phyloP scores from a whole-genome alignment of 768 basidiomycete species.

The Mycena amicta region DNA sequence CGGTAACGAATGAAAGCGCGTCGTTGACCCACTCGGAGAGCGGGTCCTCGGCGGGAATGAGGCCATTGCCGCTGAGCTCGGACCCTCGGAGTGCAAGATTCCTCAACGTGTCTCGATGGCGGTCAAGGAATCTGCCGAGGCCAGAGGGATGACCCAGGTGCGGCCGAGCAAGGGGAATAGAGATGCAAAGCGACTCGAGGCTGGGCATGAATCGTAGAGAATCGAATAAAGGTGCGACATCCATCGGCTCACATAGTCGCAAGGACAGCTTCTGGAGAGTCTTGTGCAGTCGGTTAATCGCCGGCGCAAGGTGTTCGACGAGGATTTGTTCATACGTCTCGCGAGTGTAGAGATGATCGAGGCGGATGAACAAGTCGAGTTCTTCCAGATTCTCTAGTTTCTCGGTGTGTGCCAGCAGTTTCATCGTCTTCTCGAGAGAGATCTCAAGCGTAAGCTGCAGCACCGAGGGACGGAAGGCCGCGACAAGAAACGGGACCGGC shows the following conservation, averaged over 20 bases:
- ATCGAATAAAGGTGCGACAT: slow-evolving; percentile 44
- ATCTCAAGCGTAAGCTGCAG: slow-evolving; percentile 46
- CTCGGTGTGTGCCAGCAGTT: slow-evolving; percentile 35
- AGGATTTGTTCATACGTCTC: slow-evolving; percentile 34
- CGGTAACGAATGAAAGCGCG: slow-evolving; percentile 30
- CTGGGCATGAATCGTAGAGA: slow-evolving; percentile 34
- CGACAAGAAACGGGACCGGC: slow-evolving; percentile 36
- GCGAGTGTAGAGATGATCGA: slow-evolving; percentile 32
- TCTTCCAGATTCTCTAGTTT: slow-evolving; percentile 39
- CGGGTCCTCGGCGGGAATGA: slow-evolving; percentile 33
- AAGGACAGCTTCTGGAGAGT: slow-evolving; percentile 43
- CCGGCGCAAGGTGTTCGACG: slow-evolving; percentile 39
- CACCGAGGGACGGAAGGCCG: slow-evolving; percentile 39
- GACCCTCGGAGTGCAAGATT: slow-evolving; percentile 45
- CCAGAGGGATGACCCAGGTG: slow-evolving; percentile 46
- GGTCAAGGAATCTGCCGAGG: slow-evolving; percentile 38
- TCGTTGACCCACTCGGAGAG: slow-evolving; percentile 40
- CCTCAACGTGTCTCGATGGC: slow-evolving; percentile 37
- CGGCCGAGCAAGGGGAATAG: slow-evolving; percentile 41
- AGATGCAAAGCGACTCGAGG: slow-evolving; percentile 39
- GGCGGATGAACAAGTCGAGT: slow-evolving; percentile 45
- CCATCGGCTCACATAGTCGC: slow-evolving; percentile 47
- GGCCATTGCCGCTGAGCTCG: slow-evolving; percentile 39
- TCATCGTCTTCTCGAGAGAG: slow-evolving; percentile 42
- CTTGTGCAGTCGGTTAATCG: slow-evolving; percentile 37